phyloP scores from a whole-genome alignment of 352 stramenopile species.

The Pythium vanterpoolii region DNA sequence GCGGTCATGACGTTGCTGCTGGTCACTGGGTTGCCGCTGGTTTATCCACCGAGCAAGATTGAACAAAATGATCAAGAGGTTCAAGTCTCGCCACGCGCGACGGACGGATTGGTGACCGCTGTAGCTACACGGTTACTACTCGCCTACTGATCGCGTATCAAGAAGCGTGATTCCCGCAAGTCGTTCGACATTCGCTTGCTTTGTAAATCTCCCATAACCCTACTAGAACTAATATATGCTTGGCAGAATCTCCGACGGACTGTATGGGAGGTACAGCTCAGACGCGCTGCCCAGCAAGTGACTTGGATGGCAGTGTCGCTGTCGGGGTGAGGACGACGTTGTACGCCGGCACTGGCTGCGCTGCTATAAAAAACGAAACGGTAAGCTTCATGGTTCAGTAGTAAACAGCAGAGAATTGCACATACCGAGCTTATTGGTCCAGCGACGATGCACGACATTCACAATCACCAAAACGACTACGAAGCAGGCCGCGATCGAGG shows the following conservation, averaged over 20 bases:
- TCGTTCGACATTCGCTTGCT: too few relatives aligned
- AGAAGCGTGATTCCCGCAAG: too few relatives aligned
- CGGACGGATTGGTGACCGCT: not conserved
- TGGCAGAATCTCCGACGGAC: too few relatives aligned
- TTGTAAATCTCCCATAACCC: too few relatives aligned
- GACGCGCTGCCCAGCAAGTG: slow-evolving; percentile 1
- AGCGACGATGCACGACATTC: not conserved
- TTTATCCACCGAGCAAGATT: not conserved
- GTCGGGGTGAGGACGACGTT: not conserved
- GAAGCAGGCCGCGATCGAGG: not conserved
- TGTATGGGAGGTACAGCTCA: too few relatives aligned
- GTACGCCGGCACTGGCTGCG: not conserved
- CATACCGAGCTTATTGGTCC: not conserved
- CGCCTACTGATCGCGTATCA: too few relatives aligned
- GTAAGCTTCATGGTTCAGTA: too few relatives aligned
- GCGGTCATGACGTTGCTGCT: not conserved
- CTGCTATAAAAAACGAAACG: too few relatives aligned
- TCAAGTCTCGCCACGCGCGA: not conserved
- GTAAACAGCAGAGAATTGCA: not conserved
- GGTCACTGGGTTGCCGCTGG: not conserved
- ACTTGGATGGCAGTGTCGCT: not conserved
- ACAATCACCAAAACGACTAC: not conserved
- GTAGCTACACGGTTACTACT: too few relatives aligned
- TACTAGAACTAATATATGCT: too few relatives aligned
- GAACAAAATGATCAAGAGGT: not conserved